Conservation (phyloP, 176 grass and related monocot species). For the Themeda triandra region DNA sequence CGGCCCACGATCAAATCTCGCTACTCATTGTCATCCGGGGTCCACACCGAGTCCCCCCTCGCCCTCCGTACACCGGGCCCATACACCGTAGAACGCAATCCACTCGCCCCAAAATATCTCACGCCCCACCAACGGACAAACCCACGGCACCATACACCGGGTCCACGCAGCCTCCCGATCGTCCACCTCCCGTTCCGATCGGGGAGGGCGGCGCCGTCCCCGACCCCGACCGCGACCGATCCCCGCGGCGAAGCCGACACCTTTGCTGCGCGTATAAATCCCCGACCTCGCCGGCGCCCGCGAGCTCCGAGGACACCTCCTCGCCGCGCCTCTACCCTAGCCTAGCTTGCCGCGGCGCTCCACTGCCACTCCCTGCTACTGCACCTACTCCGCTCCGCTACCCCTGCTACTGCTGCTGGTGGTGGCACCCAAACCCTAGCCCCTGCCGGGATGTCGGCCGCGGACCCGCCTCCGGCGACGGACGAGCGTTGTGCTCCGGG, state of each 20-base stretch:
- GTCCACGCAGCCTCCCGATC: too few species aligned
- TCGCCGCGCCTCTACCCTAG: background rate
- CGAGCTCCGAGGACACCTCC: background rate
- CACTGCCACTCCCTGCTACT: background rate
- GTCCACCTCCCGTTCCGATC: background rate
- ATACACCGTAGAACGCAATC: too few species aligned
- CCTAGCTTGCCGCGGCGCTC: background rate
- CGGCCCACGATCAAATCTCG: too few species aligned
- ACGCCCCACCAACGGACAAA: too few species aligned
- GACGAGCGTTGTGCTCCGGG: constrained; percentile 20
- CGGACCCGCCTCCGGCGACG: background rate
- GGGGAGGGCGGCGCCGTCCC: constrained; percentile 14
- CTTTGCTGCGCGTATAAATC: background rate
- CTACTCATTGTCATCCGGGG: too few species aligned
- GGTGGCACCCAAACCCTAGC: constrained; percentile 40
- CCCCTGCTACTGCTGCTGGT: background rate
- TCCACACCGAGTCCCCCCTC: too few species aligned
- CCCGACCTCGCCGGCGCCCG: constrained; percentile 35
- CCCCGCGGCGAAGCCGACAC: background rate
- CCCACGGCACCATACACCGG: too few species aligned
- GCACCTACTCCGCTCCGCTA: background rate
- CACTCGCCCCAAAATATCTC: too few species aligned
- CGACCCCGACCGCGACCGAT: constrained; percentile 29
- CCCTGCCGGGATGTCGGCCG: background rate
- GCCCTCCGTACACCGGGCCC: too few species aligned